Conservation (phyloP, 148 eudicot genomes). For the Simmondsia chinensis region DNA sequence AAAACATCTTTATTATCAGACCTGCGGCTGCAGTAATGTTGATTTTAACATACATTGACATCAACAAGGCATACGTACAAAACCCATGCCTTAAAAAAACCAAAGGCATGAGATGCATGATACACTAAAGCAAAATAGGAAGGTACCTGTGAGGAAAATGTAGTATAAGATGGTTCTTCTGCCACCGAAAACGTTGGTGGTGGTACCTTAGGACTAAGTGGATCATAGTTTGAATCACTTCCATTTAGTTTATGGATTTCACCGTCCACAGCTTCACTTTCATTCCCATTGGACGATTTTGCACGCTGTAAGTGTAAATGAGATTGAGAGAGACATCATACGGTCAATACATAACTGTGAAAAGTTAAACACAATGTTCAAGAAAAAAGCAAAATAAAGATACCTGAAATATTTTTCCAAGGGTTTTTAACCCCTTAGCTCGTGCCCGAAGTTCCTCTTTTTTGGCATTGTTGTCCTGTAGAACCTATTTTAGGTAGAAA, state of each 20-base stretch:
- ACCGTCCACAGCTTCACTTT: slow-evolving; percentile 33
- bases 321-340: slow-evolving; percentile 1
- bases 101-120: background rate
- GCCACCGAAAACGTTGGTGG: slow-evolving; percentile 26
- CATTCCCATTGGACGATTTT: slow-evolving; percentile 43
- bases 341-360: background rate
- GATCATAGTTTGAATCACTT: slow-evolving; percentile 30
- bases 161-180: slow-evolving; percentile 29
- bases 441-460: slow-evolving; percentile 90
- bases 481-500: slow-evolving; percentile 41
- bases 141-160: slow-evolving; percentile 55
- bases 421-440: slow-evolving; percentile 87
- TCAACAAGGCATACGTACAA: too few relatives aligned
- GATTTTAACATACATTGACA: too few relatives aligned
- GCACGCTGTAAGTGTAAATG: slow-evolving; percentile 30
- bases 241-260: slow-evolving; percentile 46
- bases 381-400: background rate
- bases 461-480: slow-evolving; percentile 72
- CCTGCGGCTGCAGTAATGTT: too few relatives aligned
- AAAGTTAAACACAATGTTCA: slow-evolving; percentile 2
- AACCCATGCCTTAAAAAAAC: background rate
- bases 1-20: too few relatives aligned
- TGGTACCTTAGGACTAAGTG: slow-evolving; percentile 28
- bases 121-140: background rate
- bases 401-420: slow-evolving; percentile 96